Evolutionary conservation across 2,329 filamentous ascomycete species (phyloP), one percentile per base, ranked within the genome.

Genomic region (Fonsecaea pedrosoi): DNA sequence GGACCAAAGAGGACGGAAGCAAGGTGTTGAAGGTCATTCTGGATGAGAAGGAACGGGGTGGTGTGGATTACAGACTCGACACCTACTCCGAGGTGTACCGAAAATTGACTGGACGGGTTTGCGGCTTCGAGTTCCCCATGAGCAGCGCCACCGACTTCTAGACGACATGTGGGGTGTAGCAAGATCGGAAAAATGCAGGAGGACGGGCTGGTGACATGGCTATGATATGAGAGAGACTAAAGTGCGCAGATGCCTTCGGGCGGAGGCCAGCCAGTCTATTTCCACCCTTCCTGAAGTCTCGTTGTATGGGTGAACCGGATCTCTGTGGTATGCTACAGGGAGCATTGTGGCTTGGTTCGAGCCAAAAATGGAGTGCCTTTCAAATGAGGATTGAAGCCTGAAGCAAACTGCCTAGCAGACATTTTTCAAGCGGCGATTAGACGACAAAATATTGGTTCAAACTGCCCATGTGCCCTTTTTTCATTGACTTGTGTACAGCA

Each of bases 81-180:
- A 97, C 94, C 82, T 99, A 99, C 89, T 92, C 92, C 74, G 95
- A 99, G 90, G 95, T 99, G 82, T 99, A 99, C 92, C 92, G 93
- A 84, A 90, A 92, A 79, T 87, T 99, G 81, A 99, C 95, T 72
- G 95, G 95, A 84, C 95, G 96, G 85, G 89, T 89, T 81, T 95
- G 98, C 82, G 89, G 90, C 84, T 99, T 99, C 81, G 95, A 99
- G 90, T 99, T 99, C 90, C 95, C 95, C 78, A 91, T 96, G 87
- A 87, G 87, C 80, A 86, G 86, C 79, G 82, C 85, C 78, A 78
- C 87, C 76, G 94, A 97, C 81, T 96, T 91, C 85, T 96, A 95
- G 86, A 86, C 78, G 55, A 15, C 21, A 8, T 30, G 50, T 6
- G 32, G 35, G 21, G 13, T 15, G 48, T 25, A 25, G 1, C 42